phyloP scores from a whole-genome alignment of 2,329 filamentous ascomycete species.

The Claviceps fusiformis region DNA sequence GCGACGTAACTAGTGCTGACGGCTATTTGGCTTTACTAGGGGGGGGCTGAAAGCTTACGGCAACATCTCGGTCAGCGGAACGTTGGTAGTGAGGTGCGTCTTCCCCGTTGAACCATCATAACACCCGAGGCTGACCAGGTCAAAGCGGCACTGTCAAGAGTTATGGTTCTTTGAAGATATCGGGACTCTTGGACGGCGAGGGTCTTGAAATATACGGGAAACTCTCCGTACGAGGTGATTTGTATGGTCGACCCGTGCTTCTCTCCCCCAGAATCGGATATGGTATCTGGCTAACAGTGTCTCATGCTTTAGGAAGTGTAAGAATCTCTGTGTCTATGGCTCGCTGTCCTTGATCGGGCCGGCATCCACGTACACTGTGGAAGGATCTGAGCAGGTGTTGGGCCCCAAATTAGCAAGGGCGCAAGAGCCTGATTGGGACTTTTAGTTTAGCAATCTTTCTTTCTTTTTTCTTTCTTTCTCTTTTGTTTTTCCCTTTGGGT shows the following conservation, averaged over 20 bases:
- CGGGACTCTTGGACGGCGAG: conserved; percentile 27
- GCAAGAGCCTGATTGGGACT: conserved; percentile 27
- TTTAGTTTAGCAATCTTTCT: conserved; percentile 7
- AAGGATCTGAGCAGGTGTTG: conserved; percentile 28
- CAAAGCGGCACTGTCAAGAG: conserved; percentile 31
- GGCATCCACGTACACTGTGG: conserved; percentile 28
- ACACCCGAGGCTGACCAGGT: too few relatives aligned
- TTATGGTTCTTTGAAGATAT: conserved; percentile 31
- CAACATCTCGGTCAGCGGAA: conserved; percentile 29
- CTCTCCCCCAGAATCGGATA: too few relatives aligned
- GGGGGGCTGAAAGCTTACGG: conserved; percentile 33
- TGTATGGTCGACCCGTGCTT: conserved; percentile 18
- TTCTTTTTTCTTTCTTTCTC: too few relatives aligned
- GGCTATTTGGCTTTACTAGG: conserved; percentile 11
- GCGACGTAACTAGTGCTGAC: not conserved
- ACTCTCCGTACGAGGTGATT: conserved; percentile 28
- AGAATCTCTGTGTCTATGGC: conserved; percentile 29
- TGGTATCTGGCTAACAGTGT: too few relatives aligned
- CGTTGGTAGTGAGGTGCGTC: conserved; percentile 23
- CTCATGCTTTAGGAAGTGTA: conserved; percentile 23
- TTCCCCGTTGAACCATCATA: not conserved
- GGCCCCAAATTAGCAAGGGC: conserved; percentile 29
- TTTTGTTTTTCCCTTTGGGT: too few relatives aligned
- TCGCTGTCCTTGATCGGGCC: conserved; percentile 32
- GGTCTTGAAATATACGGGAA: conserved; percentile 35